Evolutionary conservation across 129 eudicot genomes (phyloP).

Genomic region (Dittrichia graveolens): DNA sequence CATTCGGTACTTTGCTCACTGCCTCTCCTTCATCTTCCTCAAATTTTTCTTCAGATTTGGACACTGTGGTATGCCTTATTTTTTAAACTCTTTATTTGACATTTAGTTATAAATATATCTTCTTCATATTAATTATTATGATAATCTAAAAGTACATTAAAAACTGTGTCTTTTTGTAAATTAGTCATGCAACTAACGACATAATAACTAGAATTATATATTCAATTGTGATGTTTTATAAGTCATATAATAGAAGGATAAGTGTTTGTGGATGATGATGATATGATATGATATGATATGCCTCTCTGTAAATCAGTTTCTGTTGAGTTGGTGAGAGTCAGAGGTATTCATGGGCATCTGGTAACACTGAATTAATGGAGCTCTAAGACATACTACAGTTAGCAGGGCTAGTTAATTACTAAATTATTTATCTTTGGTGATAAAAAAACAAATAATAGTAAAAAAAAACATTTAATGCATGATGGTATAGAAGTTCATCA

Average conservation of each 20-base stretch:
- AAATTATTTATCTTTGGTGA: too few relatives aligned
- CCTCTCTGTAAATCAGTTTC: background rate
- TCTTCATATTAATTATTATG: too few relatives aligned
- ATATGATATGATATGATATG: background rate
- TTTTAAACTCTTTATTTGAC: background rate
- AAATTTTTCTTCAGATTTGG: constrained; percentile 65
- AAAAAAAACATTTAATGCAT: too few relatives aligned
- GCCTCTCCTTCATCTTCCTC: constrained; percentile 56
- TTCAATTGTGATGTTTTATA: constrained; percentile 7
- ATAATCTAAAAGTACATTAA: background rate
- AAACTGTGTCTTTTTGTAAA: background rate
- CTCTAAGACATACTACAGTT: background rate
- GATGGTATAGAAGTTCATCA: too few relatives aligned
- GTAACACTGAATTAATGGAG: background rate
- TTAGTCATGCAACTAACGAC: too few relatives aligned
- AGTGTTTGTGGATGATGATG: background rate
- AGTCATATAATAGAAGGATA: background rate
- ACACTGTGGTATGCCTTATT: constrained; percentile 55
- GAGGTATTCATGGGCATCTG: background rate
- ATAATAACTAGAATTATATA: too few relatives aligned
- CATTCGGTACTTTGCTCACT: constrained; percentile 60
- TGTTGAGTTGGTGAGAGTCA: constrained; percentile 19
- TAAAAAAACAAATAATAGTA: too few relatives aligned
- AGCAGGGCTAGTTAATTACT: background rate
- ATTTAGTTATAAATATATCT: background rate